phyloP scores from a whole-genome alignment of 495 filamentous ascomycete genomes.

The Penicillium nucicola region DNA sequence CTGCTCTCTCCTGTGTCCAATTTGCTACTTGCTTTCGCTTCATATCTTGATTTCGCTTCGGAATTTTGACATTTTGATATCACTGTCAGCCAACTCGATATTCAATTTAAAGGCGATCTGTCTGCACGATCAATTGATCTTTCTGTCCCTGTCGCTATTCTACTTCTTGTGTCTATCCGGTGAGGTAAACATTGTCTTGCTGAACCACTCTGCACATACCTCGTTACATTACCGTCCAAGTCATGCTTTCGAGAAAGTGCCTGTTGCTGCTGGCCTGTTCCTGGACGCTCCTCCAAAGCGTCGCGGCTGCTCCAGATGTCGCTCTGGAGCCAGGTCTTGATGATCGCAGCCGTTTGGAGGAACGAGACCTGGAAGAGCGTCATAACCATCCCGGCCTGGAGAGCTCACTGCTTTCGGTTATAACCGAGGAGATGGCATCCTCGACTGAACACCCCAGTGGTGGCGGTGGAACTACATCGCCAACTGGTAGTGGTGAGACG shows the following conservation, averaged over 20 bases:
- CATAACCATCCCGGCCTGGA: background rate
- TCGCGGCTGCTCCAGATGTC: conserved; percentile 7
- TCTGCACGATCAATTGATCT: no score
- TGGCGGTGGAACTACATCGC: background rate
- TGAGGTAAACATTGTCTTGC: background rate
- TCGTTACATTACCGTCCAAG: background rate
- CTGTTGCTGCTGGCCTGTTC: conserved; percentile 15
- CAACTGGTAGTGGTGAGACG: background rate
- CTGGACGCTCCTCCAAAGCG: conserved; percentile 12
- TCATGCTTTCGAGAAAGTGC: conserved; percentile 17
- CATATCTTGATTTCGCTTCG: background rate
- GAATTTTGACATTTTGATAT: no score
- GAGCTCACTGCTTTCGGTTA: conserved; percentile 5
- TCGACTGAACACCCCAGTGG: background rate
- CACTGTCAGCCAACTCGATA: background rate
- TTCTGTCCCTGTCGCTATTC: no score
- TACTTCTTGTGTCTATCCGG: background rate
- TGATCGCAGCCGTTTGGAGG: background rate
- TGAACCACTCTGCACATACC: background rate
- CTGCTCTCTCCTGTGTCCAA: background rate
- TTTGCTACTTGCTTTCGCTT: conserved; percentile 2
- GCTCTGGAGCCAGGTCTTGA: background rate
- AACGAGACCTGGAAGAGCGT: conserved; percentile 5
- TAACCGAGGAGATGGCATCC: conserved; percentile 3
- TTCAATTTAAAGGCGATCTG: background rate